phyloP scores from a whole-genome alignment of 148 eudicot species.

The Fallopia convolvulus region DNA sequence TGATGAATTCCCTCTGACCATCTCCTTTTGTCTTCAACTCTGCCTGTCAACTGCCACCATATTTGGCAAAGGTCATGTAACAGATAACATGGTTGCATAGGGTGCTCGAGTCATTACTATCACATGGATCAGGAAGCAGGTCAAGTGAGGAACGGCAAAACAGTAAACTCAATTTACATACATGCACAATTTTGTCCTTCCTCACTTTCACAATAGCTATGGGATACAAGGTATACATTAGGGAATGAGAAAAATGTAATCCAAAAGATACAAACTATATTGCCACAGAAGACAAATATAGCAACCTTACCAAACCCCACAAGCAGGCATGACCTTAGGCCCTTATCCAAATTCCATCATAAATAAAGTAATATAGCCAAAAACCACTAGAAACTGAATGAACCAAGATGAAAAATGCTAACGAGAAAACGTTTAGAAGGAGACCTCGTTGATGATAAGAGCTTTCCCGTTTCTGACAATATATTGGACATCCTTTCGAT shows the following conservation, averaged over 20 bases:
- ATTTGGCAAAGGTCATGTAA: background rate
- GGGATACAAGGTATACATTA: background rate
- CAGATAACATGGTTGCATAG: background rate
- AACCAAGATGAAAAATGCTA: conserved; percentile 3
- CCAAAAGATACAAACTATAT: background rate
- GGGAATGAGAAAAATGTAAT: background rate
- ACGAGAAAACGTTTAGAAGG: background rate
- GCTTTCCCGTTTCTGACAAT: conserved; percentile 89
- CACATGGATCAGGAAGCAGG: background rate
- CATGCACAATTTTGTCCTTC: background rate
- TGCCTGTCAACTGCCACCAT: conserved; percentile 77
- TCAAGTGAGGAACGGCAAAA: background rate
- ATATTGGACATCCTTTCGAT: conserved; percentile 81
- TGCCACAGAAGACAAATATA: background rate
- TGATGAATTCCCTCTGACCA: conserved; percentile 99
- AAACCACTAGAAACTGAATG: background rate
- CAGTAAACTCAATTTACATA: background rate
- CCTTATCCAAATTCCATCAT: background rate
- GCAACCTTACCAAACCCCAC: background rate
- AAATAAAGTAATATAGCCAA: background rate
- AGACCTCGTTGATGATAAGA: conserved; percentile 95
- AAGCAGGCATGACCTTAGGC: background rate
- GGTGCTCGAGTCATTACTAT: background rate
- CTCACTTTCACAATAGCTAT: background rate
- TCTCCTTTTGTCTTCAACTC: conserved; percentile 96